Evolutionary conservation across 495 filamentous ascomycete species (phyloP), one percentile per base, ranked within the genome.

Genomic region (Platismatia glauca): DNA sequence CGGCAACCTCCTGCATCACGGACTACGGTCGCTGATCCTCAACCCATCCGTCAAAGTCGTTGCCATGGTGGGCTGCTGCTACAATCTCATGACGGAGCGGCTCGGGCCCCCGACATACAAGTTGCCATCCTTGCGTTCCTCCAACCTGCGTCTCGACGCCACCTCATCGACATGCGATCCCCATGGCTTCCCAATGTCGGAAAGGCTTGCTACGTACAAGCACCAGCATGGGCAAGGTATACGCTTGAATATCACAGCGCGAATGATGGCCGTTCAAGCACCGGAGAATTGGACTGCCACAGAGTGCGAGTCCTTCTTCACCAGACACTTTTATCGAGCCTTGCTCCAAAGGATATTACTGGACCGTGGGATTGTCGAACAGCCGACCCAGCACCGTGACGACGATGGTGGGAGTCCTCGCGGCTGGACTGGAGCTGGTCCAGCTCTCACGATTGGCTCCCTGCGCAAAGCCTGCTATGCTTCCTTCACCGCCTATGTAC

Each of bases 191-290:
- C 94, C 94, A 0, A 91, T 98, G 88, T 92, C 88, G 39, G 80
- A 88, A 50, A 78, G 80, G 12, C 70, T 95, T n/a, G 84, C 82
- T 59, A 77, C 74, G 0, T 90, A 80, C 69, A 66, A 75, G 37
- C 74, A 88, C 65, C 64, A 70, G 33, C 66, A 71, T 29, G 78
- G 76, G 16, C 73, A 75, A 37, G 91, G 91, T 22, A 76, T 96
- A 55, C 81, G 89, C 33, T 79, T 97, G 61, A 97, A 98, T 71
- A 96, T 98, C 69, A 98, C 94, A 0, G 91, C 94, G 0, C 81
- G 95, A 33, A 94, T 95, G 83, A 95, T 97, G 94, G 92, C 91
- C 38, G 88, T 93, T 18, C 94, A 98, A 75, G 94, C 94, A 2
- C 91, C 93, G 0, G 80, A 86, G 34, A 97, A 97, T 71, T 98